phyloP scores from a whole-genome alignment of 192 early-diverging fungal genomes.

The Podila clonocystis region DNA sequence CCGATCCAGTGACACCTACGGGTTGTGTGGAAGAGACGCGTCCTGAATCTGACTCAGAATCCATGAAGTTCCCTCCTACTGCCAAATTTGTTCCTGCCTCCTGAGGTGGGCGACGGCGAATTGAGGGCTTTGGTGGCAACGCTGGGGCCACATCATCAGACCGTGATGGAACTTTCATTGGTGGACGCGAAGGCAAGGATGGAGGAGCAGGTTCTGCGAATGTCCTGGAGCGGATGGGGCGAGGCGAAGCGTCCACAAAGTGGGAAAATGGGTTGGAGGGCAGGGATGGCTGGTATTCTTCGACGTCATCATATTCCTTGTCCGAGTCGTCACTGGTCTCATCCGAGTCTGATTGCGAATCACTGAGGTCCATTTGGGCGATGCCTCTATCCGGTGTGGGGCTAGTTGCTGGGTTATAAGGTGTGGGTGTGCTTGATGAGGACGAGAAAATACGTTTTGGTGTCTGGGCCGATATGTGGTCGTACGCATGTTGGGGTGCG shows the following conservation, averaged over 20 bases:
- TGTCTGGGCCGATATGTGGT: slow-evolving; percentile 28
- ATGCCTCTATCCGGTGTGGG: slow-evolving; percentile 34
- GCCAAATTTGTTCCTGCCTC: slow-evolving; percentile 20
- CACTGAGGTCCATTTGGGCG: slow-evolving; percentile 40
- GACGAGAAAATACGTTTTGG: slow-evolving; percentile 42
- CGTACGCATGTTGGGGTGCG: slow-evolving; percentile 42
- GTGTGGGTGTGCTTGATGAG: not conserved
- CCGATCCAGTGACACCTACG: slow-evolving; percentile 15
- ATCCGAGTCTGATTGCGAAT: slow-evolving; percentile 45
- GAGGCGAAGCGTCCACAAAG: slow-evolving; percentile 23
- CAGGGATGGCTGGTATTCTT: slow-evolving; percentile 15
- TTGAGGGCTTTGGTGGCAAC: slow-evolving; percentile 35
- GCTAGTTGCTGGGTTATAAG: slow-evolving; percentile 27
- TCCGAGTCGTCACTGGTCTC: slow-evolving; percentile 51
- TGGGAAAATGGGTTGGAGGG: slow-evolving; percentile 26
- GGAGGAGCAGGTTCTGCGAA: slow-evolving; percentile 9
- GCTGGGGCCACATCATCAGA: slow-evolving; percentile 28
- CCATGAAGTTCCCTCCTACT: not conserved
- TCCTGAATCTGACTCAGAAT: slow-evolving; percentile 13
- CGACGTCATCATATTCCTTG: slow-evolving; percentile 44
- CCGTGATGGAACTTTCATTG: slow-evolving; percentile 7
- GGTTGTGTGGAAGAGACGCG: not conserved
- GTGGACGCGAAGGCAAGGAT: slow-evolving; percentile 36
- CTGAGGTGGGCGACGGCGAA: slow-evolving; percentile 28
- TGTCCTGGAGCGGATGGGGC: slow-evolving; percentile 13